Conservation (phyloP, 2,329 filamentous ascomycete species). For the Scedosporium dehoogii region DNA sequence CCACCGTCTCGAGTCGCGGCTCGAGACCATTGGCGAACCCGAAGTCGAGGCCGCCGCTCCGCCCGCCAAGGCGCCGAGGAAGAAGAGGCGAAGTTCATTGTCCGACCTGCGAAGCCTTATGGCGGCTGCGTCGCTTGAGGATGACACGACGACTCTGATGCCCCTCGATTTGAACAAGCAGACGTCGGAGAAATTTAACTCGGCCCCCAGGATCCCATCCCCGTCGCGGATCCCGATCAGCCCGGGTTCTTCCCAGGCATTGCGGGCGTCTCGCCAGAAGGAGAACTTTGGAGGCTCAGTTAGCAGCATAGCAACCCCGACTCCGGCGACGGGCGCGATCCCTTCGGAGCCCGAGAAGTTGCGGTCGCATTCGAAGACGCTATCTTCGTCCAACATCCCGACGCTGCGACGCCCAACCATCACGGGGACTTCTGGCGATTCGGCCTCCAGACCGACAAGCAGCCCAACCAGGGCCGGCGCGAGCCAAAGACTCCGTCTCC, state of each 20-base stretch:
- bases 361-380: constrained; percentile 33
- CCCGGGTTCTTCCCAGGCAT: constrained; percentile 28
- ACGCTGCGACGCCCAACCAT: constrained; percentile 32
- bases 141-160: constrained; percentile 26
- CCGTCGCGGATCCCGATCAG: constrained; percentile 44
- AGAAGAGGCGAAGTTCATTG: constrained; percentile 82
- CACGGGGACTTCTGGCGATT: constrained; percentile 5
- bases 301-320: not conserved
- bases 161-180: constrained; percentile 43
- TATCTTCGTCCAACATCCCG: constrained; percentile 46
- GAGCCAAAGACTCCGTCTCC: constrained; percentile 51
- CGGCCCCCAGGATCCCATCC: constrained; percentile 31
- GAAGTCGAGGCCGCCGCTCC: constrained; percentile 28
- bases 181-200: constrained; percentile 48
- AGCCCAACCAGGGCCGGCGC: constrained; percentile 27
- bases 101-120: constrained; percentile 73
- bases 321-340: constrained; percentile 11
- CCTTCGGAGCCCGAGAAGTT: constrained; percentile 8
- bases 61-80: constrained; percentile 39
- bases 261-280: constrained; percentile 37
- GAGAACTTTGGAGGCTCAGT: constrained; percentile 27
- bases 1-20: constrained; percentile 41
- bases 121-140: constrained; percentile 42
- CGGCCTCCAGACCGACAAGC: constrained; percentile 4
- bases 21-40: constrained; percentile 52